Base-by-base conservation (phyloP, 305 asterid species). In the Solanum hybrid region DNA sequence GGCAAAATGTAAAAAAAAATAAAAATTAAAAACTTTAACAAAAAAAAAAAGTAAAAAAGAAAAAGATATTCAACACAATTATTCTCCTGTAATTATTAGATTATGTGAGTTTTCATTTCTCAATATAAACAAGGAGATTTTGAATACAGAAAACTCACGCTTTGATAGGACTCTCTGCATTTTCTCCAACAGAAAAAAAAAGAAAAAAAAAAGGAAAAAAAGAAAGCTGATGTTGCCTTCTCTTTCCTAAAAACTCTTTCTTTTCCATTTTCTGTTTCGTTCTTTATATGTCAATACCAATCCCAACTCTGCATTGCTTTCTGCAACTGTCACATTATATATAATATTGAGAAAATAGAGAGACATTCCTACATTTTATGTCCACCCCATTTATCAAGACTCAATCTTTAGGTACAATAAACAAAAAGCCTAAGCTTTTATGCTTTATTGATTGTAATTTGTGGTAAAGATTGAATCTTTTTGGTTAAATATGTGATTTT, bases 201-300 rank as follows among this genome's bases (percentile, higher is more conserved):
- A 1, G 4, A 40, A 38, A 35, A 6, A 6, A 36, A 36, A 2
- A 36, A 8, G 40, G 10, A 80, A 89, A 93, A 94, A 16, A 16
- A 27, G 9, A 29, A 35, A 92, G 94, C 93, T 93, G 94, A 92
- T 76, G 87, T 26, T 24, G 3, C 80, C 8, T 69, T 29, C 36
- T 27, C 13, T 38, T n/a, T n/a, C 32, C 14, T 9, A 34, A 75
- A 56, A 51, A 7, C 16, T 42, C 80, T 26, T 22, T 60, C 34
- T 88, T 94, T 92, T 93, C 89, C 93, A 80, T 81, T 38, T 16
- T 35, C 69, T 56, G 27, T 24, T 12, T 91, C 94, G 91, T 93
- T 90, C 93, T 91, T 94, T 89, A 86, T 87, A 91, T 88, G 92
- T 91, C 94, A 90, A 94, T 95, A 93, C 91, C 92, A 92, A 95